These are phyloP conservation scores for Neodidymelliopsis sp. DNA, from an alignment of 2,329 filamentous ascomycete species.

Conservation along the genomic window DNA sequence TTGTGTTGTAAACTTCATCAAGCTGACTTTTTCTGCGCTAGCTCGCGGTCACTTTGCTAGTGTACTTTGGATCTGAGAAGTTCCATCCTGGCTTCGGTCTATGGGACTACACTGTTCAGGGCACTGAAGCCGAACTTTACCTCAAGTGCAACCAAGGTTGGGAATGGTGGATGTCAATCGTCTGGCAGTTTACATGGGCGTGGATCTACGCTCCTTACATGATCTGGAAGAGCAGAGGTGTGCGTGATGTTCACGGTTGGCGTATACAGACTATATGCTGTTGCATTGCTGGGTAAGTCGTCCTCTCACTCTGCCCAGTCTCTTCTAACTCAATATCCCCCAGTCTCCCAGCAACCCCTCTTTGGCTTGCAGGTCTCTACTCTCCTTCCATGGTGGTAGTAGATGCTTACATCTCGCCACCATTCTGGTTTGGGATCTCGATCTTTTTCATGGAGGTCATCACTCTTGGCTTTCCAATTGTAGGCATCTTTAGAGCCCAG, in stretches of 20 bases:
- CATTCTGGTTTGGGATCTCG: slow-evolving; percentile 41
- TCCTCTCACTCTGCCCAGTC: background rate
- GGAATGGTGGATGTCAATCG: slow-evolving; percentile 48
- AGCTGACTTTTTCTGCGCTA: slow-evolving; percentile 5
- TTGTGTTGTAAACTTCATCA: background rate
- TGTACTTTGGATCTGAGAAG: slow-evolving; percentile 44
- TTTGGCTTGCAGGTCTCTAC: slow-evolving; percentile 46
- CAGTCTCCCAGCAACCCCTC: slow-evolving; percentile 43
- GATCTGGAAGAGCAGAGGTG: slow-evolving; percentile 44
- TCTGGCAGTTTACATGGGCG: slow-evolving; percentile 49
- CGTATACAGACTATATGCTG: slow-evolving; percentile 44
- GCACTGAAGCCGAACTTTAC: slow-evolving; percentile 32
- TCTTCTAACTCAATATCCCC: slow-evolving; percentile 11
- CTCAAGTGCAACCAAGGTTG: slow-evolving; percentile 42
- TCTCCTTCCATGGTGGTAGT: slow-evolving; percentile 36
- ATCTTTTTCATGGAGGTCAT: slow-evolving; percentile 44
- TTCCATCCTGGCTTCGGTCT: slow-evolving; percentile 44
- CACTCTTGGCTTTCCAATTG: slow-evolving; percentile 41
- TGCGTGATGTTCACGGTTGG: slow-evolving; percentile 46
- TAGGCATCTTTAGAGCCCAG: slow-evolving; percentile 38
- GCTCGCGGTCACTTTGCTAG: slow-evolving; percentile 37
- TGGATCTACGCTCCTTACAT: slow-evolving; percentile 48
- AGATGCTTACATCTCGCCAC: slow-evolving; percentile 36
- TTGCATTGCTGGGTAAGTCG: slow-evolving; percentile 41
- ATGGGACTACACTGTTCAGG: slow-evolving; percentile 38